Base-by-base conservation (phyloP, 495 filamentous ascomycete species). In the Parathielavia appendiculata region DNA sequence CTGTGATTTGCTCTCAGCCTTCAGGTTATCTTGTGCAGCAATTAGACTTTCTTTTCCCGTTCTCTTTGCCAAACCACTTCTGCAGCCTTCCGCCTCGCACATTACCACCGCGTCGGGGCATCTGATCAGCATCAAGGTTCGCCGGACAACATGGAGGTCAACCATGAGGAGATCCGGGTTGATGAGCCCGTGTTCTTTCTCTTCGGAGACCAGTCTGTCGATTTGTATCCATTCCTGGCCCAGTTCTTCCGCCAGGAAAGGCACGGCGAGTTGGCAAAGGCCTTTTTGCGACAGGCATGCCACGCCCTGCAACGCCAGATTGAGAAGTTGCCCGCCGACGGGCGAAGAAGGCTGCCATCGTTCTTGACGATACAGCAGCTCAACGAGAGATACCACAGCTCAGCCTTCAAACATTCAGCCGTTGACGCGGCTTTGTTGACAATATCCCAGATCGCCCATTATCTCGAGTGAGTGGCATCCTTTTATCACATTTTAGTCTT, bases 181-280 rank as follows among this genome's bases (percentile, higher is more conserved):
- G 66, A 73, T 66, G 67, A 71, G 65, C 67, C 76, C 66, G 72
- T 71, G 38, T 79, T 75, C 64, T 71, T 79, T 66, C 73, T 88
- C 64, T 90, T 91, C 69, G 89, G 89, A 75, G 88, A 93, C 71
- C 87, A 91, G 76, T 90, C 87, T 30, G 78, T 84, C 62, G 84
- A 89, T 66, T 85, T 86, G 53, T 83, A 86, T 61, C 75, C 78
- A 47, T 83, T 87, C 51, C 75, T 92, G 61, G 79, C 76, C 75
- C 78, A 75, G 60, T 88, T 70, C 63, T 85, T 66, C 60, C 72
- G 69, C 60, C 77, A 83, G 57, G 77, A 79, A 51, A 85, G 85
- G 63, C 82, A 83, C 59, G 84, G 88, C 66, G 74, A 84, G 22
- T 71, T 89, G 14, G 70, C 89, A 19, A 78, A 73, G 45, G 81